Conservation (phyloP, 768 basidiomycete genomes). For the Naganishia antarctica region DNA sequence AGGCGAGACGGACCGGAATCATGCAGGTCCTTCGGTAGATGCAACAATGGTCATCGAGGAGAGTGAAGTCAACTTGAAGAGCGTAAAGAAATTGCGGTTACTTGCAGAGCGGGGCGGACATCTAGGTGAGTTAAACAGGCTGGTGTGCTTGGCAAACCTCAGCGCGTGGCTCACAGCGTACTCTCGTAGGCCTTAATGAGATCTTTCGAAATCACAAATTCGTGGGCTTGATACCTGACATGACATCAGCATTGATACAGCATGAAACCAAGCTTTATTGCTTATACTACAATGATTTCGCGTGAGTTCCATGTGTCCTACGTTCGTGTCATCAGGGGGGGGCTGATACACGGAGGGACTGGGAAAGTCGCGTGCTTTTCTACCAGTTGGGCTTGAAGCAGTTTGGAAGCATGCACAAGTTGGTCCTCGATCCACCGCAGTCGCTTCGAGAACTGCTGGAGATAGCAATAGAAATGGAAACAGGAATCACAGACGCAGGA, state of each 20-base stretch:
- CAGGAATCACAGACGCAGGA: conserved; percentile 54
- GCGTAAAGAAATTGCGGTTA: conserved; percentile 64
- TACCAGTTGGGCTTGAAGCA: conserved; percentile 89
- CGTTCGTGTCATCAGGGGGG: neutral
- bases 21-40: neutral
- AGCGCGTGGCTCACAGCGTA: too few species aligned
- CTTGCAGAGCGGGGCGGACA: conserved; percentile 62
- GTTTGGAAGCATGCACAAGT: conserved; percentile 72
- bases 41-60: conserved; percentile 53
- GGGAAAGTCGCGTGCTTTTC: conserved; percentile 77
- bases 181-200: conserved; percentile 71
- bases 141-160: too few species aligned
- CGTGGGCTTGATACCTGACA: conserved; percentile 80
- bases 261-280: conserved; percentile 82
- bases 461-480: conserved; percentile 72
- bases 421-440: conserved; percentile 80
- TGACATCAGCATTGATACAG: conserved; percentile 74
- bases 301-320: conserved; percentile 57
- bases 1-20: neutral
- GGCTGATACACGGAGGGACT: neutral
- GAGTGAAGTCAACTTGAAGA: conserved; percentile 50
- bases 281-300: conserved; percentile 74
- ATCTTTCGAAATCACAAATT: conserved; percentile 83
- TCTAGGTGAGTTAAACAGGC: conserved; percentile 65
- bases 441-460: conserved; percentile 64